These are phyloP conservation scores for Trichoderma semiorbis DNA, from an alignment of 2,329 filamentous ascomycete species.

Conservation along the genomic window DNA sequence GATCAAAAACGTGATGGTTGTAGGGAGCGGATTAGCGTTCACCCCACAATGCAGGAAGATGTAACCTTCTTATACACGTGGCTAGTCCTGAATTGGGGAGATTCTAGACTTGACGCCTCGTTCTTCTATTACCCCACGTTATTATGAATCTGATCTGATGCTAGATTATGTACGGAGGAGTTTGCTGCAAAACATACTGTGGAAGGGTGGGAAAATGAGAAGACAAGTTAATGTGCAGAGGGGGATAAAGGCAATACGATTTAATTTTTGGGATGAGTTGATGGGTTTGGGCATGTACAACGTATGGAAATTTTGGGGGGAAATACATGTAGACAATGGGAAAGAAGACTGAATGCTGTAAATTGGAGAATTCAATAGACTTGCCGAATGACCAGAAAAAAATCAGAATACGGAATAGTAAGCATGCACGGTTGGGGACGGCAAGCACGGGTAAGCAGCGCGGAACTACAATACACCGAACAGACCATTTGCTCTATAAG, in stretches of 20 bases:
- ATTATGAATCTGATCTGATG: background rate
- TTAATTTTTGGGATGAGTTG: background rate
- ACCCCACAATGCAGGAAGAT: background rate
- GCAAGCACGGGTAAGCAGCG: background rate
- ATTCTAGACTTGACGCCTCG: background rate
- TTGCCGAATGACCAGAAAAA: background rate
- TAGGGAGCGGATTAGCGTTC: background rate
- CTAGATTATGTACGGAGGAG: background rate
- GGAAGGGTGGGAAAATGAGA: background rate
- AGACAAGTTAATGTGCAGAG: background rate
- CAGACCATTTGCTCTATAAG: too few species aligned
- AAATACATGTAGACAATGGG: background rate
- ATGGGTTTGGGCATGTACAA: background rate
- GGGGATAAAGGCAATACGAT: background rate
- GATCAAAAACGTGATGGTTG: background rate
- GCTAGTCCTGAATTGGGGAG: background rate
- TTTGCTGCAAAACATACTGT: background rate
- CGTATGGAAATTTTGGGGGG: background rate
- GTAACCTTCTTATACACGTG: slow-evolving; percentile 1
- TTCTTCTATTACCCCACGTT: background rate
- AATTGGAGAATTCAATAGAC: background rate
- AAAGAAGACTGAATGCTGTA: background rate
- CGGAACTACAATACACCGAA: background rate
- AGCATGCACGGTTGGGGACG: background rate
- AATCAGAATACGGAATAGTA: background rate